These are phyloP conservation scores for Candida caryicola DNA, from an alignment of 805 yeast species.

Conservation along the genomic window DNA sequence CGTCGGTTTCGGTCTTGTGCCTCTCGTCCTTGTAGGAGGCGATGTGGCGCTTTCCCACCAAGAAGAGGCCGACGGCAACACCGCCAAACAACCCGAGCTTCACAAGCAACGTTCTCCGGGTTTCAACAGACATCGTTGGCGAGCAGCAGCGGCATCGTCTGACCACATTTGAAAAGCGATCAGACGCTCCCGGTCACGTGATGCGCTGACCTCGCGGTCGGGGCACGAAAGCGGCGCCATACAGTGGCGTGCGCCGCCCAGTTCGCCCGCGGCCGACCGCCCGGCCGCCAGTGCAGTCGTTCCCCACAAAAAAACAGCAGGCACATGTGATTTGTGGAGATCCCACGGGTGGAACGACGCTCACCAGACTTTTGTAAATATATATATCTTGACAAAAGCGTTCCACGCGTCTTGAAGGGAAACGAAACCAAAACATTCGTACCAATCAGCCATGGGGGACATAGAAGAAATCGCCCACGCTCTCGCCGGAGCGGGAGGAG, in stretches of 20 bases:
- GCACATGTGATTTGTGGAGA: constrained; percentile 5
- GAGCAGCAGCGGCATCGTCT: neutral
- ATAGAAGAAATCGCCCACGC: constrained; percentile 73
- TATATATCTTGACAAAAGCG: constrained; percentile 2
- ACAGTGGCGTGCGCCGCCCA: no score
- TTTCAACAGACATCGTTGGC: constrained; percentile 26
- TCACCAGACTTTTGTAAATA: constrained; percentile 1
- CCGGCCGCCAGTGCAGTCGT: neutral
- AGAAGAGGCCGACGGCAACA: constrained; percentile 29
- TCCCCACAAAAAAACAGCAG: neutral
- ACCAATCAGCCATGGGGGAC: constrained; percentile 35
- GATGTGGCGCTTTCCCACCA: constrained; percentile 37
- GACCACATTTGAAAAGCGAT: neutral
- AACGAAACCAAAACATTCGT: no score
- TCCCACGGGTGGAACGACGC: neutral
- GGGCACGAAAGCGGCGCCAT: no score
- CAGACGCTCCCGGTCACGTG: neutral
- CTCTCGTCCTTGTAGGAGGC: constrained; percentile 31
- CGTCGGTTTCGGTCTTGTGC: constrained; percentile 36
- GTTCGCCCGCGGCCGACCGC: no score
- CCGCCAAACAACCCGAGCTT: constrained; percentile 33
- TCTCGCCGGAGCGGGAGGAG: constrained; percentile 92
- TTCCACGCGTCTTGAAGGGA: no score
- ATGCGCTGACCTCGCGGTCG: neutral
- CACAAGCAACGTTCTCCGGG: constrained; percentile 32